These are phyloP conservation scores for Saccharata proteae DNA, from an alignment of 2,329 filamentous ascomycete species.

Conservation along the genomic window DNA sequence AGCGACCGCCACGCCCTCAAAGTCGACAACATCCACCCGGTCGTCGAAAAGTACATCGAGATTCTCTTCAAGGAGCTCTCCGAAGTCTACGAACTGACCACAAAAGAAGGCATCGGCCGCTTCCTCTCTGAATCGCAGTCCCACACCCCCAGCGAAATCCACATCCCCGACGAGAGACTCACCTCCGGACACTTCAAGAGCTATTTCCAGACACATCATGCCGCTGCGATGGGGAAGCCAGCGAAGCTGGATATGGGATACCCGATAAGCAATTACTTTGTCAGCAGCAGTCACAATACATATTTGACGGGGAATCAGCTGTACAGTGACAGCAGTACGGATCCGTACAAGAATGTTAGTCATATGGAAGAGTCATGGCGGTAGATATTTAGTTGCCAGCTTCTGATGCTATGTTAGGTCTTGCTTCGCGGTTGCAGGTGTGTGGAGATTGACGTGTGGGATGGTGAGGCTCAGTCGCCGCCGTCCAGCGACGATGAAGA, in stretches of 20 bases:
- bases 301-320: constrained; percentile 83
- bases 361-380: not conserved
- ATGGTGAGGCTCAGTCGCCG: constrained; percentile 45
- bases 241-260: constrained; percentile 45
- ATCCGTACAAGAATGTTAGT: constrained; percentile 64
- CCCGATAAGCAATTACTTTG: constrained; percentile 80
- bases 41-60: constrained; percentile 19
- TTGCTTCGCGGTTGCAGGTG: constrained; percentile 71
- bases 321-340: constrained; percentile 61
- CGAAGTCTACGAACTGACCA: constrained; percentile 18
- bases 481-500: constrained; percentile 20
- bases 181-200: constrained; percentile 2
- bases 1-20: constrained; percentile 16
- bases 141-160: constrained; percentile 3
- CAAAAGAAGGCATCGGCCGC: constrained; percentile 12
- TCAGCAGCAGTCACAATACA: constrained; percentile 91
- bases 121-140: constrained; percentile 5
- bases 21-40: constrained; percentile 19
- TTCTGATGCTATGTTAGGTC: constrained; percentile 44
- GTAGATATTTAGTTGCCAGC: constrained; percentile 1
- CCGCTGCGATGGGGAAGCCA: constrained; percentile 32
- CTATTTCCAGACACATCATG: constrained; percentile 11
- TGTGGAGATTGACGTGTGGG: constrained; percentile 93
- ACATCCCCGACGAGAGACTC: constrained; percentile 3
- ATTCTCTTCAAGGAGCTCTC: constrained; percentile 17